phyloP scores from a whole-genome alignment of 129 eudicot species.

The Cynara cardunculus region DNA sequence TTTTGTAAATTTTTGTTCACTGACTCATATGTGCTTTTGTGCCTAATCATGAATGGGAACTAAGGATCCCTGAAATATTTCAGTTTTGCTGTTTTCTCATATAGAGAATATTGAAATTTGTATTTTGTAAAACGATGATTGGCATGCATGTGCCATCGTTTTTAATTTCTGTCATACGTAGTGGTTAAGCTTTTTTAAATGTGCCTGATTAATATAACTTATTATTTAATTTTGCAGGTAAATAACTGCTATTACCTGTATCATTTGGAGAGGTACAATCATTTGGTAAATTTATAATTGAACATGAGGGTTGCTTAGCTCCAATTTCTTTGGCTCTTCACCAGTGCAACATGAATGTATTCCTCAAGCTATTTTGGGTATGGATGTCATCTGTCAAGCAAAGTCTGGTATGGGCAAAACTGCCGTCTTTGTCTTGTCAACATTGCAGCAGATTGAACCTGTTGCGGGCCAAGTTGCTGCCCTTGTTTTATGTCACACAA shows the following conservation, averaged over 20 bases:
- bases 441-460: slow-evolving; percentile 82
- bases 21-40: neutral
- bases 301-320: slow-evolving; percentile 51
- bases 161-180: neutral
- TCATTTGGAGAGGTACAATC: slow-evolving; percentile 57
- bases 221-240: slow-evolving; percentile 53
- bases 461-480: slow-evolving; percentile 91
- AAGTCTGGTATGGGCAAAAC: slow-evolving; percentile 95
- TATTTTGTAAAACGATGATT: no score
- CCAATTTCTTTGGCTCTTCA: slow-evolving; percentile 62
- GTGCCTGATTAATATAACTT: neutral
- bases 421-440: slow-evolving; percentile 82
- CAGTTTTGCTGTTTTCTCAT: neutral
- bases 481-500: slow-evolving; percentile 75
- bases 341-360: slow-evolving; percentile 92
- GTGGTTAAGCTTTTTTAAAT: neutral
- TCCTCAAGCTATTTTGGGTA: slow-evolving; percentile 93
- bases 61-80: neutral
- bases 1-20: neutral
- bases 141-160: neutral
- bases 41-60: neutral
- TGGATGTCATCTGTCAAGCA: slow-evolving; percentile 94
- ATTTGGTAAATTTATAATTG: slow-evolving; percentile 53
- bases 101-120: neutral
- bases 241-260: slow-evolving; percentile 41